These are phyloP conservation scores for Penicillium lividum DNA, from an alignment of 495 filamentous ascomycete genomes.

Conservation along the genomic window DNA sequence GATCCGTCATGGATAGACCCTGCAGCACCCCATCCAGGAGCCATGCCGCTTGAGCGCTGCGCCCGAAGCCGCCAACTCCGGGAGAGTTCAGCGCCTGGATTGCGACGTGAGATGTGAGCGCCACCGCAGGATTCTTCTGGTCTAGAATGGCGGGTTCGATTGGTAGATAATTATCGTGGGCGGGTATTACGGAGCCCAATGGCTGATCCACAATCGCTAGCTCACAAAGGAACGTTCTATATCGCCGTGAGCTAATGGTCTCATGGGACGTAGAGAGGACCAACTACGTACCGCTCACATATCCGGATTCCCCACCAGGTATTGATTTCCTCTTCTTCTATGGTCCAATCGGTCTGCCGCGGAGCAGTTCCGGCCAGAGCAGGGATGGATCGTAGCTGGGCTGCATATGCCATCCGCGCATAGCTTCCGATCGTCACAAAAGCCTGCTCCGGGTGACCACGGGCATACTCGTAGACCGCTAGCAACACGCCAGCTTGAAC, in stretches of 20 bases:
- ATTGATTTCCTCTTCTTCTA: constrained; percentile 29
- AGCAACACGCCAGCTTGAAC: constrained; percentile 40
- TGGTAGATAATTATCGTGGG: background rate
- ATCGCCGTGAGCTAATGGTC: background rate
- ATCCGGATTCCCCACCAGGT: constrained; percentile 36
- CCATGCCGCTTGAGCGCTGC: constrained; percentile 33
- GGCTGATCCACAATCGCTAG: background rate
- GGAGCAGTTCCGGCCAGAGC: background rate
- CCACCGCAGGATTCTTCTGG: too few species aligned
- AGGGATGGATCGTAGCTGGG: constrained; percentile 17
- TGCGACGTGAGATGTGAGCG: too few species aligned
- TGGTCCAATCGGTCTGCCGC: background rate
- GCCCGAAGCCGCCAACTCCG: constrained; percentile 24
- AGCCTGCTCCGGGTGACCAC: constrained; percentile 27
- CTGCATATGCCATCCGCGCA: constrained; percentile 28
- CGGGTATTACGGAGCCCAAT: background rate
- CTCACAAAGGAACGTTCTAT: background rate
- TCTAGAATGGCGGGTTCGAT: too few species aligned
- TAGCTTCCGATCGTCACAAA: constrained; percentile 34
- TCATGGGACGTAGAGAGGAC: background rate
- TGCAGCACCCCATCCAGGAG: constrained; percentile 31
- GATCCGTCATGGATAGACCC: constrained; percentile 16
- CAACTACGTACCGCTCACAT: constrained; percentile 2
- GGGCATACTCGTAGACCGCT: constrained; percentile 32
- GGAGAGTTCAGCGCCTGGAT: too few species aligned